Evolutionary conservation across 352 stramenopile species (phyloP).

Genomic region (Phytophthora hibernalis): DNA sequence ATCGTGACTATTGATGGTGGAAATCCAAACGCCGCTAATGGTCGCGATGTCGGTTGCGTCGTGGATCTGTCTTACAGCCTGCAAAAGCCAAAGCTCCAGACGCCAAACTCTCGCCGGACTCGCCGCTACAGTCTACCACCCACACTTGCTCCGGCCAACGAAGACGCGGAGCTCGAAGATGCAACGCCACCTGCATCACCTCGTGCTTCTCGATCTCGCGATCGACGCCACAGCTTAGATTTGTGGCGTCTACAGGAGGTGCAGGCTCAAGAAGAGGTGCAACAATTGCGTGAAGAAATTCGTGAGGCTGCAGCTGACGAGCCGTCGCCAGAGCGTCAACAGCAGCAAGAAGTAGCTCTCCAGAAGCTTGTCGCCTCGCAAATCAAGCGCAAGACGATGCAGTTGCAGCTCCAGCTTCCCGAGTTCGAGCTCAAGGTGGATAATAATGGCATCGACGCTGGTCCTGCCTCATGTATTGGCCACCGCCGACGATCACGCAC

Average conservation of each 20-base stretch:
- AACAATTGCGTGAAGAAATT: conserved; percentile 62
- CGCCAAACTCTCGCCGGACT: conserved; percentile 40
- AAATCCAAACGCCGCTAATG: conserved; percentile 50
- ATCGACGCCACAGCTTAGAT: conserved; percentile 58
- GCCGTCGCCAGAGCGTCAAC: conserved; percentile 71
- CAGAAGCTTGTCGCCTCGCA: conserved; percentile 71
- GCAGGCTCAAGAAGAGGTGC: conserved; percentile 49
- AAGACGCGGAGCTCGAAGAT: conserved; percentile 26
- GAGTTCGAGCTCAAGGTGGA: conserved; percentile 46
- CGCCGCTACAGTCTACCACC: conserved; percentile 36
- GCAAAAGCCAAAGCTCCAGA: conserved; percentile 48
- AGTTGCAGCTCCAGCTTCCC: conserved; percentile 55
- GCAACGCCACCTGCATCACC: conserved; percentile 38
- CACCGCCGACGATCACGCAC: conserved; percentile 28
- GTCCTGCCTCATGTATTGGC: conserved; percentile 33
- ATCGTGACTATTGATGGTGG: conserved; percentile 24
- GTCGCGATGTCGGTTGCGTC: conserved; percentile 35
- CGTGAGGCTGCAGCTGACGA: conserved; percentile 59
- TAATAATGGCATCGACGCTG: conserved; percentile 37
- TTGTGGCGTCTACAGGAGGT: conserved; percentile 57
- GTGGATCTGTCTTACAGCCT: conserved; percentile 35
- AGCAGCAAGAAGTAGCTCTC: conserved; percentile 76
- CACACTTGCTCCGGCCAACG: conserved; percentile 28
- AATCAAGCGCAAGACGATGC: conserved; percentile 66
- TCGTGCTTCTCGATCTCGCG: conserved; percentile 36